phyloP scores from a whole-genome alignment of 2,329 filamentous ascomycete genomes.

The Pseudogymnoascus destructans region DNA sequence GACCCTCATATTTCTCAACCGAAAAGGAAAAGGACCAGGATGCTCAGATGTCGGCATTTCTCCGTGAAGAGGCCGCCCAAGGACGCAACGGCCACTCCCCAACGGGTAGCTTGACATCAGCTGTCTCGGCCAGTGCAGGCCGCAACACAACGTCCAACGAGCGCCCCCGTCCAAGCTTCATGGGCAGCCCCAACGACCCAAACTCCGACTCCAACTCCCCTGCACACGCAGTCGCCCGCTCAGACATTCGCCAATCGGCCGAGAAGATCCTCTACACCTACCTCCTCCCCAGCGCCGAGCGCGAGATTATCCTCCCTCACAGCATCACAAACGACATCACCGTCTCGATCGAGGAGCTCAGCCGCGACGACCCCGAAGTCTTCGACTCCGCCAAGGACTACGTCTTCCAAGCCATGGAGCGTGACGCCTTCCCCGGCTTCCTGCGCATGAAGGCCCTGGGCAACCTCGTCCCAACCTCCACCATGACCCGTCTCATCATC shows the following conservation, averaged over 20 bases:
- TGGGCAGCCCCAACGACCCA: slow-evolving; percentile 48
- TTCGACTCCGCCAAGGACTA: slow-evolving; percentile 98
- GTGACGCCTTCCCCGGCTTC: slow-evolving; percentile 97
- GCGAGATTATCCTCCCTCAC: slow-evolving; percentile 87
- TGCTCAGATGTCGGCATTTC: slow-evolving; percentile 80
- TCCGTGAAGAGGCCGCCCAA: slow-evolving; percentile 53
- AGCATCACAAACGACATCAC: slow-evolving; percentile 79
- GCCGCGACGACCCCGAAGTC: slow-evolving; percentile 89
- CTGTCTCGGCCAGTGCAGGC: slow-evolving; percentile 16
- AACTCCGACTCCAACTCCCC: slow-evolving; percentile 72
- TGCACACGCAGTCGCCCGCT: slow-evolving; percentile 68
- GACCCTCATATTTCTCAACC: slow-evolving; percentile 48
- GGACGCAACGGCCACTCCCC: slow-evolving; percentile 40
- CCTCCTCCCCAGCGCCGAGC: slow-evolving; percentile 83
- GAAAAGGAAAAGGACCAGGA: slow-evolving; percentile 69
- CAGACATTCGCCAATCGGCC: slow-evolving; percentile 83
- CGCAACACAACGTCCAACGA: slow-evolving; percentile 38
- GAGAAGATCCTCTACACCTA: slow-evolving; percentile 99
- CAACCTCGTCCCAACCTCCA: slow-evolving; percentile 83
- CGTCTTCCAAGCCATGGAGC: slow-evolving; percentile 98
- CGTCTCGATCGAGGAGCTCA: slow-evolving; percentile 74
- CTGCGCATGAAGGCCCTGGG: slow-evolving; percentile 88
- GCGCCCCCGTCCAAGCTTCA: slow-evolving; percentile 36
- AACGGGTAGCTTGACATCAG: slow-evolving; percentile 30
- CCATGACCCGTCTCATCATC: slow-evolving; percentile 72